Base-by-base conservation (phyloP, 257 asterid species). In the Salvia splendens region DNA sequence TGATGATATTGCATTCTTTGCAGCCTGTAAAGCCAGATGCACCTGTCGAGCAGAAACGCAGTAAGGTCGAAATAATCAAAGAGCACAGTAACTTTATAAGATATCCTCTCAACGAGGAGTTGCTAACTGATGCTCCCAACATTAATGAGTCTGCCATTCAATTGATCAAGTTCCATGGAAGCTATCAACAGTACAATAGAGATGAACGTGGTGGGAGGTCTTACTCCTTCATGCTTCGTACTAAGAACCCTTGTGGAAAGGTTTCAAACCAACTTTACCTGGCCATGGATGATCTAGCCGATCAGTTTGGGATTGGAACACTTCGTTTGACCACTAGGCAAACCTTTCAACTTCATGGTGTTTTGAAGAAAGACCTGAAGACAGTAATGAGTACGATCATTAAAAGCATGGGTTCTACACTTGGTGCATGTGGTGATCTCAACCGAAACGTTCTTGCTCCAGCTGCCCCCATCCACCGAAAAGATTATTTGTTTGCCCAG, bases 381-480 rank as follows among this genome's bases (percentile, higher is more conserved):
- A 86, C 92, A 12, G 99, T 93, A 54, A 93, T 93, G 99, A 84
- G 95, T 74, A 52, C 89, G 16, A 93, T 93, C 64, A 88, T 93
- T 59, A 72, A 70, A 57, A 79, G 73, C 78, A 90, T 93, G 99
- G 97, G 97, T 24, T 90, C 99, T 40, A 93, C 99, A 12, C 95
- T 93, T 36, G 99, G 99, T 24, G 99, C 97, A 0, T 93, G 99
- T 72, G 99, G 99, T 78, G 99, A 93, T 83, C 88, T 93, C 43
- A 93, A 93, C 62, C 77, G 99, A 75, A 93, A 93, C 8, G 99
- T 93, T 56, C 95, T 93, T 24, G 99, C 99, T 52, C 97, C 99
- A 10, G 95, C 99, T 11, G 95, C 96, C 40, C 97, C 97, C 3
- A 77, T 70, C 71, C 38, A 76, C 0, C 77, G 73, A 47, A 93